A percentile compares a stretch with the other conserved stretches of the same genome.
Conservation (phyloP, 805 yeast genomes). For the Starmerella potacharoeniae region DNA sequence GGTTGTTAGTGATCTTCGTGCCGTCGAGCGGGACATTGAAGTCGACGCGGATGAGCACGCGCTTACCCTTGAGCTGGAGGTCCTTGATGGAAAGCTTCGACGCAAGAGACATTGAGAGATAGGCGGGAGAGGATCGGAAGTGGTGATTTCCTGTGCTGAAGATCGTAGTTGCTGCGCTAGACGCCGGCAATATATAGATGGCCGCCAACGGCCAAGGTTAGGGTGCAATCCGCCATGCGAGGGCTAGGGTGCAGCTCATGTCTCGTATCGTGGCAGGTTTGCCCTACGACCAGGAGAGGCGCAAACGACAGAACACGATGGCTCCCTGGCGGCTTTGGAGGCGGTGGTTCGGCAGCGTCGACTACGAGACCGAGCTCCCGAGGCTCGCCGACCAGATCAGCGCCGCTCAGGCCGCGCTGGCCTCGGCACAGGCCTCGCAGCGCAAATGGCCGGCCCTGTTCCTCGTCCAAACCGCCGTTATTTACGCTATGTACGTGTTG, state of each 20-base stretch:
- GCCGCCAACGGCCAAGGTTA: not conserved
- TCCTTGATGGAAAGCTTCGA: slow-evolving; percentile 89
- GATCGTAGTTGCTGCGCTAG: not conserved
- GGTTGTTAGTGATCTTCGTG: slow-evolving; percentile 94
- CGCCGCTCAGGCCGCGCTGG: slow-evolving; percentile 6
- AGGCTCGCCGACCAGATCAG: slow-evolving; percentile 24
- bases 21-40: slow-evolving; percentile 66
- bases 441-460: slow-evolving; percentile 23
- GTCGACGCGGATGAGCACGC: slow-evolving; percentile 94
- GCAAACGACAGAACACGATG: slow-evolving; percentile 8
- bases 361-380: slow-evolving; percentile 30
- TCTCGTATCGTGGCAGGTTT: slow-evolving; percentile 4
- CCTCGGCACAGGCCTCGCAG: slow-evolving; percentile 24
- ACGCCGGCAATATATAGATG: not conserved
- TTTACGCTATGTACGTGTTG: not conserved
- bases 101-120: slow-evolving; percentile 67
- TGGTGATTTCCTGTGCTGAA: not conserved
- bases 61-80: slow-evolving; percentile 72
- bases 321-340: slow-evolving; percentile 6
- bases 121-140: not conserved
- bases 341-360: slow-evolving; percentile 8
- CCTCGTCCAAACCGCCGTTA: slow-evolving; percentile 18
- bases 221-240: not conserved
- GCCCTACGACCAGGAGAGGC: not conserved
- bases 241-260: not conserved